These are phyloP conservation scores for Protomyces inundatus DNA, from an alignment of 1,139 yeast genomes.

Conservation along the genomic window DNA sequence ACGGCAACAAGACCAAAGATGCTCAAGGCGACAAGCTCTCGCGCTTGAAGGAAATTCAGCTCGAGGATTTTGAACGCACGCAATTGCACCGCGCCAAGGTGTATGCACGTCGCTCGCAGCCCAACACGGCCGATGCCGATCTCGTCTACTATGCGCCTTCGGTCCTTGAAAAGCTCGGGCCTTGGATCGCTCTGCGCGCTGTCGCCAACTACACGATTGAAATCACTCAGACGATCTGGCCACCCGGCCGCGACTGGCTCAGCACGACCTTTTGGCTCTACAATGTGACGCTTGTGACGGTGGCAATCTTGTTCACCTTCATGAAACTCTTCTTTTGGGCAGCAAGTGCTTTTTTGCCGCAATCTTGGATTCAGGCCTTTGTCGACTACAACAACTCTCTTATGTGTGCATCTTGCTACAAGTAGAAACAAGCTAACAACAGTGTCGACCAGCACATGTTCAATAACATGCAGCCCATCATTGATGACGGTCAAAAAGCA, in stretches of 20 bases:
- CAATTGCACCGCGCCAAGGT: slow-evolving; percentile 1
- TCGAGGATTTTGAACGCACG: slow-evolving; percentile 17
- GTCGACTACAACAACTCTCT: neutral
- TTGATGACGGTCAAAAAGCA: neutral
- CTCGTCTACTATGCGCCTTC: neutral
- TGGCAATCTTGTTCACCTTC: neutral
- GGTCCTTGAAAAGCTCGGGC: neutral
- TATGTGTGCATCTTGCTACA: neutral
- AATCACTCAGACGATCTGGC: neutral
- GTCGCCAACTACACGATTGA: neutral
- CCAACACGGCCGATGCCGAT: neutral
- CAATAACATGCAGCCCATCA: neutral
- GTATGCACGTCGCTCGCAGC: neutral
- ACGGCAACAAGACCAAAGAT: neutral
- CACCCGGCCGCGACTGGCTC: neutral
- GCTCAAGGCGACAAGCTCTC: neutral
- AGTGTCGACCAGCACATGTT: neutral
- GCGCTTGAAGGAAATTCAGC: slow-evolving; percentile 1
- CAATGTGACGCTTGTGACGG: neutral
- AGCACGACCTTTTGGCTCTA: neutral
- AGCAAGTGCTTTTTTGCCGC: neutral
- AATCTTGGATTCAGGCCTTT: neutral
- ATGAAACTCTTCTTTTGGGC: neutral
- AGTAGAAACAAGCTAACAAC: neutral
- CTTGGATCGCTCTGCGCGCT: neutral